Conservation (phyloP, 768 basidiomycete species). For the Exidia glandulosa region DNA sequence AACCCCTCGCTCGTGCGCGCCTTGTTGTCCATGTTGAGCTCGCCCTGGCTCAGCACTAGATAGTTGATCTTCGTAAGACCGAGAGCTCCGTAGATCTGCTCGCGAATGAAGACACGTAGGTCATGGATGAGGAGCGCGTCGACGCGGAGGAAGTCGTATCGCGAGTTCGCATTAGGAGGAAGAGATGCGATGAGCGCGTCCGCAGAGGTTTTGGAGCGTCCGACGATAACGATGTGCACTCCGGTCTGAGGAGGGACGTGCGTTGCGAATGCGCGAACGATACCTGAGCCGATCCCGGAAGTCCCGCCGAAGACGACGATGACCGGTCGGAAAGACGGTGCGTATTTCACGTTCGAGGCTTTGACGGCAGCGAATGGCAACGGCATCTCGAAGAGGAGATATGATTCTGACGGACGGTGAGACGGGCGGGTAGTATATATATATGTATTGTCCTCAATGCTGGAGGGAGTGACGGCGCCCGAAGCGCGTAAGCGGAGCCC, state of each 20-base stretch:
- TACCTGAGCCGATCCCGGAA: slow-evolving; percentile 20
- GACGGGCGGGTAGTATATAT: too few relatives aligned
- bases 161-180: background rate
- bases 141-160: slow-evolving; percentile 6
- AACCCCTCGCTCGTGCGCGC: slow-evolving; percentile 34
- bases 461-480: too few relatives aligned
- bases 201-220: background rate
- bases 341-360: slow-evolving; percentile 20
- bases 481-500: too few relatives aligned
- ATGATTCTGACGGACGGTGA: too few relatives aligned
- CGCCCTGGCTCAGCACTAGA: slow-evolving; percentile 36
- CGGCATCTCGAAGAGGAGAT: too few relatives aligned
- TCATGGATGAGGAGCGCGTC: slow-evolving; percentile 4
- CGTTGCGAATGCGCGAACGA: background rate
- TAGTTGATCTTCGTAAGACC: slow-evolving; percentile 38
- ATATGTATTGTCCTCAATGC: too few relatives aligned
- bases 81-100: background rate
- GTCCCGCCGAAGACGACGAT: slow-evolving; percentile 25
- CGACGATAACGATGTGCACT: background rate
- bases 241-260: background rate
- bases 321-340: slow-evolving; percentile 14
- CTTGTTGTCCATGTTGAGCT: slow-evolving; percentile 24
- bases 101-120: background rate
- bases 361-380: slow-evolving; percentile 19
- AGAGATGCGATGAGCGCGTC: background rate